Evolutionary conservation across 768 basidiomycete genomes (phyloP).

Genomic region (Phanerochaete sordida): DNA sequence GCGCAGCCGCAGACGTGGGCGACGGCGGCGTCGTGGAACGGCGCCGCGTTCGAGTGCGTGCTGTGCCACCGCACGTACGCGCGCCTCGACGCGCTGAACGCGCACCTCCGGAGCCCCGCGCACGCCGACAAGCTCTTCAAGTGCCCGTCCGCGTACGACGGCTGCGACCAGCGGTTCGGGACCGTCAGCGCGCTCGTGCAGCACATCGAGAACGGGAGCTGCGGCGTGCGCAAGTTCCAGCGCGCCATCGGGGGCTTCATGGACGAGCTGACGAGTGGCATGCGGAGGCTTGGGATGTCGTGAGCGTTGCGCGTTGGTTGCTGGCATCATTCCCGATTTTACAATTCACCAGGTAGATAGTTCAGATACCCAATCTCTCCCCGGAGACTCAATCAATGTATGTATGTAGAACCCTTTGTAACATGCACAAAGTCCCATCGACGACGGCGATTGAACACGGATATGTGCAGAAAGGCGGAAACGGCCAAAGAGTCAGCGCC

Average conservation of each 20-base stretch:
- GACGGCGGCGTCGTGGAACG: constrained; percentile 37
- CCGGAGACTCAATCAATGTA: too few relatives aligned
- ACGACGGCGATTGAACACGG: too few relatives aligned
- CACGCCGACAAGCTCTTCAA: constrained; percentile 52
- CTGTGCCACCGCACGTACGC: constrained; percentile 47
- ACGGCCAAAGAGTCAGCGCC: too few relatives aligned
- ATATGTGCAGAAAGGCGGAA: too few relatives aligned
- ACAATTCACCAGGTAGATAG: too few relatives aligned
- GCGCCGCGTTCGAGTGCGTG: constrained; percentile 46
- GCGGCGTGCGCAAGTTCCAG: constrained; percentile 50
- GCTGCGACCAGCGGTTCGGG: constrained; percentile 40
- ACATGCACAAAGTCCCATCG: too few relatives aligned
- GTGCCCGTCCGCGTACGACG: constrained; percentile 40
- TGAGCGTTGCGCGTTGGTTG: too few relatives aligned
- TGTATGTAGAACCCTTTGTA: too few relatives aligned
- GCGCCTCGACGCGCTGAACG: constrained; percentile 46
- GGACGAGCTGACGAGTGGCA: constrained; percentile 17
- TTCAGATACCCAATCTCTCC: too few relatives aligned
- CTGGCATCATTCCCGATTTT: too few relatives aligned
- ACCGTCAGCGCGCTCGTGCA: constrained; percentile 58
- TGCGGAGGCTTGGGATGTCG: background rate
- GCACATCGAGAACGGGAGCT: constrained; percentile 64
- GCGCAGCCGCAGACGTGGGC: constrained; percentile 26
- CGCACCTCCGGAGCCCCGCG: constrained; percentile 60
- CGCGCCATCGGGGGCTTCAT: constrained; percentile 34